Conservation (phyloP, 83 land plant genomes). For the Diphasiastrum complanatum region DNA sequence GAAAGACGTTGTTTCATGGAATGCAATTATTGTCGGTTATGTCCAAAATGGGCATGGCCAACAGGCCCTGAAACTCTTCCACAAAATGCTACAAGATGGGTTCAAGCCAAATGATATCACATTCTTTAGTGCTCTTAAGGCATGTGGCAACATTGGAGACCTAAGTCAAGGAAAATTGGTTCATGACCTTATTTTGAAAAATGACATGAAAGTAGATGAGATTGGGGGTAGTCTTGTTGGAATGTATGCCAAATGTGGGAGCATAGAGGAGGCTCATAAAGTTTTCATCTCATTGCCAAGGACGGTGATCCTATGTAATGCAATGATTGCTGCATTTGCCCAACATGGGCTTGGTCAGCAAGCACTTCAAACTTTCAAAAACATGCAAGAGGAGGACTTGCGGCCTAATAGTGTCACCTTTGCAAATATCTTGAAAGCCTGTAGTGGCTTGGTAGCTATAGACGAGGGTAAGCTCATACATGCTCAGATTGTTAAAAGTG, state of each 20-base stretch:
- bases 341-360: not conserved
- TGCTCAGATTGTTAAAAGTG: too few species aligned
- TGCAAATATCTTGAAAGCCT: not conserved
- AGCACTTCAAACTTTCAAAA: not conserved
- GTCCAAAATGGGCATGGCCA: not conserved
- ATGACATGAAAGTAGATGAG: not conserved
- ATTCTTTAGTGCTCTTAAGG: conserved; percentile 2
- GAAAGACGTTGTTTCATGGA: not conserved
- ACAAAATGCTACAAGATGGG: not conserved
- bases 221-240: not conserved
- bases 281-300: not conserved
- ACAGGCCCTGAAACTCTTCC: not conserved
- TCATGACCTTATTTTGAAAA: not conserved
- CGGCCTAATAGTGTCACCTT: not conserved
- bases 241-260: not conserved
- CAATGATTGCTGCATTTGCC: not conserved
- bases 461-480: too few species aligned
- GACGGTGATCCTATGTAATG: not conserved
- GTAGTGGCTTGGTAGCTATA: not conserved
- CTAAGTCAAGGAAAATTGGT: not conserved
- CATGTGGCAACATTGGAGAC: not conserved
- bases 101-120: not conserved
- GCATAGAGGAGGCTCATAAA: not conserved
- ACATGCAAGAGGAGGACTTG: not conserved
- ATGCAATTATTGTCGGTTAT: not conserved